Base-by-base conservation (phyloP, 768 basidiomycete genomes). In the Tephrocybe sp. region DNA sequence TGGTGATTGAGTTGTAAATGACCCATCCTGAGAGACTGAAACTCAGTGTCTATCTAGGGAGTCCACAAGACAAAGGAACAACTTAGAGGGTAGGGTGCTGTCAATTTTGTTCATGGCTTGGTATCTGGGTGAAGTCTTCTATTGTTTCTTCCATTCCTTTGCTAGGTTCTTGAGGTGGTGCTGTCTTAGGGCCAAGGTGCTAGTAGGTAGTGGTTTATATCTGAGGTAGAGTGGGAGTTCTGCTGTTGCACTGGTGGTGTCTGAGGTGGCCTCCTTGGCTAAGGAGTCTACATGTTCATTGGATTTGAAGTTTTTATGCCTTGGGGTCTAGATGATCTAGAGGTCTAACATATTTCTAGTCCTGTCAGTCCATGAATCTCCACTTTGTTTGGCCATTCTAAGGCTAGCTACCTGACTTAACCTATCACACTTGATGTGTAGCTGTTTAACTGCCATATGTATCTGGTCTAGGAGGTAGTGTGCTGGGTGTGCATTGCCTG, bases 61-160 rank as follows among this genome's bases (percentile, higher is more conserved):
- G 28, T n/a, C n/a, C n/a, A n/a, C 32, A 3, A 33, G 10, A 1
- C 17, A n/a, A 12, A 45, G 17, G 44, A 32, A 45, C 6, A 4
- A 2, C 10, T 45, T 45, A 3, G 26, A 30, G n/a, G 44, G 26
- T 4, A 28, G 25, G 7, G 12, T 12, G 5, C 15, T 43, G 41
- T 24, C 5, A 11, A 30, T 11, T 5, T 11, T 5, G 10, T 14
- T 7, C 2, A 14, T 7, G 23, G 24, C 24, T 11, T 4, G n/a
- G 32, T 30, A 46, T 47, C 54, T 9, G 8, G 53, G 49, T 15
- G 55, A 61, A 11, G 26, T 36, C 38, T 53, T 48, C 55, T 55
- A 59, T 12, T 38, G 40, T 17, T 39, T 17, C 12, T 40, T 52
- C 56, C 44, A 58, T 1, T 30, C 28, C 11, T 11, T 5, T 5